A percentile compares a stretch with the other conserved stretches of the same genome.
Conservation (phyloP, 1,139 yeast genomes). For the Yamadazyma conglobata region DNA sequence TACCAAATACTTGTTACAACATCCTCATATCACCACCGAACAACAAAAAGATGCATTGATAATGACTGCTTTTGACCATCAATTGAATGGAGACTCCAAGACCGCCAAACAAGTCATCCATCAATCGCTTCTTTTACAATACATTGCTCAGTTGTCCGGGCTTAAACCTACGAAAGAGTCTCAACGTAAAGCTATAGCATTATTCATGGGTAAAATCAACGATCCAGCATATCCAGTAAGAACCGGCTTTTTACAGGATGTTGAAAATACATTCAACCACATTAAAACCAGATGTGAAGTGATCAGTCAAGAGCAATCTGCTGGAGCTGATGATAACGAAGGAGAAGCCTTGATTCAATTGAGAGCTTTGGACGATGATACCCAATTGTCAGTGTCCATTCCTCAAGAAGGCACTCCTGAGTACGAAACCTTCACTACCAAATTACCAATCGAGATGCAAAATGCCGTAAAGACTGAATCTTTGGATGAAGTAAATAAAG, state of each 20-base stretch:
- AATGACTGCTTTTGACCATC: constrained; percentile 88
- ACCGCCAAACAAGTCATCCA: constrained; percentile 64
- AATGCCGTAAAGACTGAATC: constrained; percentile 69
- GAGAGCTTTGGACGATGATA: constrained; percentile 80
- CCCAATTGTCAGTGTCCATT: constrained; percentile 67
- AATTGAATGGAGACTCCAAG: constrained; percentile 56
- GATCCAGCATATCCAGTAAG: constrained; percentile 56
- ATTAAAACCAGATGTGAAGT: constrained; percentile 72
- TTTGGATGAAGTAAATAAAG: constrained; percentile 78
- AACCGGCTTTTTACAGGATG: constrained; percentile 69
- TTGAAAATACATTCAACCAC: constrained; percentile 65
- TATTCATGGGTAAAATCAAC: constrained; percentile 66
- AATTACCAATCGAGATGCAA: constrained; percentile 64
- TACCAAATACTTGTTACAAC: constrained; percentile 51
- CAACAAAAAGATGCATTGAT: constrained; percentile 88
- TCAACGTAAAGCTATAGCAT: constrained; percentile 53
- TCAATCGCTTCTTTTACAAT: constrained; percentile 79
- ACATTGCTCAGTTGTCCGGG: constrained; percentile 61
- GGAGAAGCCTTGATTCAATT: constrained; percentile 83
- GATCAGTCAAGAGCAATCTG: constrained; percentile 42
- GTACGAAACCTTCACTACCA: constrained; percentile 48
- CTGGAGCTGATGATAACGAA: constrained; percentile 37
- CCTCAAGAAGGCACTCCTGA: constrained; percentile 60
- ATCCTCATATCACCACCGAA: constrained; percentile 70
- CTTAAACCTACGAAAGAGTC: constrained; percentile 30